Percentiles rank a stretch among this genome's conserved stretches.
phyloP scores from a whole-genome alignment of 2,329 filamentous ascomycete species.

The Diaporthe sp. region DNA sequence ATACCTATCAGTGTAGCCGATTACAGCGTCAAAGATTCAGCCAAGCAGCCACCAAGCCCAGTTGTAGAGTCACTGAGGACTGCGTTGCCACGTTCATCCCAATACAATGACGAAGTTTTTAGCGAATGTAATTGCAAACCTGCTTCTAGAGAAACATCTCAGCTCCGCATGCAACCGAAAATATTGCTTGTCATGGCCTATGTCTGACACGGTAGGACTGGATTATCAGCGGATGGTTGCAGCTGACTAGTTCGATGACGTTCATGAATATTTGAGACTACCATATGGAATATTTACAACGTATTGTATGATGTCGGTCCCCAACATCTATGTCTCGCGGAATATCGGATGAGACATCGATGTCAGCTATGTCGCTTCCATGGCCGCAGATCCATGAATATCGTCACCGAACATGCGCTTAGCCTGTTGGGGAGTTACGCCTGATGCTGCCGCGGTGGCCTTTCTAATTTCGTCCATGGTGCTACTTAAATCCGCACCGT shows the following conservation, averaged over 20 bases:
- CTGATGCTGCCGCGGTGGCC: not conserved
- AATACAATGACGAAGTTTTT: not conserved
- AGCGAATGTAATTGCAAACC: too few relatives aligned
- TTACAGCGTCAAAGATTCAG: not conserved
- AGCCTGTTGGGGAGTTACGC: not conserved
- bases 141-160: not conserved
- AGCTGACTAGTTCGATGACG: not conserved
- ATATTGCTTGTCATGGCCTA: not conserved
- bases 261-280: not conserved
- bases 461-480: conserved; percentile 12
- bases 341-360: not conserved
- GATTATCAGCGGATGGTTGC: too few relatives aligned
- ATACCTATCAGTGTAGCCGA: not conserved
- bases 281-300: not conserved
- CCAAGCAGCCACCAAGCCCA: not conserved
- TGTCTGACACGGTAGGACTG: too few relatives aligned
- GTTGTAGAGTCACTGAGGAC: not conserved
- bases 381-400: conserved; percentile 8
- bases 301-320: not conserved
- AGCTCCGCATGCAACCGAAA: not conserved
- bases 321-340: not conserved
- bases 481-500: not conserved
- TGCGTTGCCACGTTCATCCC: too few relatives aligned
- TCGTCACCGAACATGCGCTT: conserved; percentile 10
- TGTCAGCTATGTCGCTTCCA: not conserved